A percentile compares a stretch with the other conserved stretches of the same genome.
phyloP scores from a whole-genome alignment of 768 basidiomycete species.

The Pleurotus tuber-regium region DNA sequence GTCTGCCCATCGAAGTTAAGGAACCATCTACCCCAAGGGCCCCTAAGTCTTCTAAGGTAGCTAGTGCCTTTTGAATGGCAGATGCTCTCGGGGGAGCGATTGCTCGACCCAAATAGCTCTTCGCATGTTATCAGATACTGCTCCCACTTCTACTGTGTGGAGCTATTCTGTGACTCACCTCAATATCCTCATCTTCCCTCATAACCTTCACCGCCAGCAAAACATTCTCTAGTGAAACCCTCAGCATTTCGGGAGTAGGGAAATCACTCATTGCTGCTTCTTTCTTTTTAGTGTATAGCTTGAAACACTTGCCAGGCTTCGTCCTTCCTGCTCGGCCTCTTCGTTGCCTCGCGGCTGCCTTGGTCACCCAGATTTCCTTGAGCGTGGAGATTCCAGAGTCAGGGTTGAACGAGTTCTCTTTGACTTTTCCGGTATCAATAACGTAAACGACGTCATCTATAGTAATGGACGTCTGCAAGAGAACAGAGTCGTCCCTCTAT shows the following conservation, averaged over 20 bases:
- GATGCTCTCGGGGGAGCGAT: conserved; percentile 79
- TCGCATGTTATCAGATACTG: neutral
- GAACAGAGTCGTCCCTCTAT: neutral
- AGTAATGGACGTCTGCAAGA: conserved; percentile 75
- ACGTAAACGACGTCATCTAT: conserved; percentile 89
- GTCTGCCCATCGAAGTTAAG: conserved; percentile 79
- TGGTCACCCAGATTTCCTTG: conserved; percentile 76
- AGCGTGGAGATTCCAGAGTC: conserved; percentile 71
- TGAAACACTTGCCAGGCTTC: conserved; percentile 80
- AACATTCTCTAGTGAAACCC: conserved; percentile 82
- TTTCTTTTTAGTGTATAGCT: conserved; percentile 76
- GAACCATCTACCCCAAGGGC: conserved; percentile 63
- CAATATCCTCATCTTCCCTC: conserved; percentile 75
- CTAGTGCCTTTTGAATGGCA: conserved; percentile 78
- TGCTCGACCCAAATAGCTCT: conserved; percentile 69
- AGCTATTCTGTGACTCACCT: conserved; percentile 37
- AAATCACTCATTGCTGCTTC: conserved; percentile 68
- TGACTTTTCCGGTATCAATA: conserved; percentile 81
- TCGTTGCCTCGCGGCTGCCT: conserved; percentile 79
- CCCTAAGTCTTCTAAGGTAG: conserved; percentile 70
- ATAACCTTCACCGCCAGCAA: conserved; percentile 81
- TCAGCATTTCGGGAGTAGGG: conserved; percentile 84
- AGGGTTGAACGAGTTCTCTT: conserved; percentile 74
- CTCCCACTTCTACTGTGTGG: no score
- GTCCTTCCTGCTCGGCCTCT: conserved; percentile 91